phyloP scores from a whole-genome alignment of 2,329 filamentous ascomycete species.

The Xylariaceae sp. region DNA sequence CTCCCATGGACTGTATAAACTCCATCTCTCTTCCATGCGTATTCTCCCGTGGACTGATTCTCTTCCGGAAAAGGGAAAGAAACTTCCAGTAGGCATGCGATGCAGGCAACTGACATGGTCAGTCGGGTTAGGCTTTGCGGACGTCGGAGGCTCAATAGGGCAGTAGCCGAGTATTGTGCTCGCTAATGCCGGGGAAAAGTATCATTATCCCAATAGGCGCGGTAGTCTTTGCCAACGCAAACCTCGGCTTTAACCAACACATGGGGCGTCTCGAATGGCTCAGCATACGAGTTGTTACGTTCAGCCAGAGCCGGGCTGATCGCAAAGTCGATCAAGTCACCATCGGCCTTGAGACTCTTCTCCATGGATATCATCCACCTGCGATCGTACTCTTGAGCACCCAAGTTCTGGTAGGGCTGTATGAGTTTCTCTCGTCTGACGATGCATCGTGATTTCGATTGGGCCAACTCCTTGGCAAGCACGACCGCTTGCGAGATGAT shows the following conservation, averaged over 20 bases:
- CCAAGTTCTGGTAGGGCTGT: too few relatives aligned
- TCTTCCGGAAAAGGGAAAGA: too few relatives aligned
- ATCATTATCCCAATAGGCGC: background rate
- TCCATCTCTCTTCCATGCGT: too few relatives aligned
- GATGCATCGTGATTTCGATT: background rate
- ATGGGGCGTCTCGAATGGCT: background rate
- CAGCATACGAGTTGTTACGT: slow-evolving; percentile 2
- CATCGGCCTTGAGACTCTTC: background rate
- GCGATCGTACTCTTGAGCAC: background rate
- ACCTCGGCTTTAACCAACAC: slow-evolving; percentile 9
- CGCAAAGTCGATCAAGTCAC: slow-evolving; percentile 5
- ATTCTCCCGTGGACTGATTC: too few relatives aligned
- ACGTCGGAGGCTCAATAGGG: too few relatives aligned
- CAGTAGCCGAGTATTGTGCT: too few relatives aligned
- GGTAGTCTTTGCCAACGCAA: slow-evolving; percentile 4
- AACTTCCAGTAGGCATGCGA: too few relatives aligned
- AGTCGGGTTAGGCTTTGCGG: too few relatives aligned
- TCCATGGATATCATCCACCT: slow-evolving; percentile 9
- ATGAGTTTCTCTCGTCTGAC: background rate
- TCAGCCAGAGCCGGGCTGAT: slow-evolving; percentile 7
- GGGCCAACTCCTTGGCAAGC: slow-evolving; percentile 1
- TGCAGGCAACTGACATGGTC: too few relatives aligned
- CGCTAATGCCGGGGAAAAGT: too few relatives aligned
- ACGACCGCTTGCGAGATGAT: background rate
- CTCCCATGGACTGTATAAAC: too few relatives aligned